Evolutionary conservation across 163 green algal species (phyloP), one percentile per base, ranked within the genome.

Genomic region (Chloromonas sp.): DNA sequence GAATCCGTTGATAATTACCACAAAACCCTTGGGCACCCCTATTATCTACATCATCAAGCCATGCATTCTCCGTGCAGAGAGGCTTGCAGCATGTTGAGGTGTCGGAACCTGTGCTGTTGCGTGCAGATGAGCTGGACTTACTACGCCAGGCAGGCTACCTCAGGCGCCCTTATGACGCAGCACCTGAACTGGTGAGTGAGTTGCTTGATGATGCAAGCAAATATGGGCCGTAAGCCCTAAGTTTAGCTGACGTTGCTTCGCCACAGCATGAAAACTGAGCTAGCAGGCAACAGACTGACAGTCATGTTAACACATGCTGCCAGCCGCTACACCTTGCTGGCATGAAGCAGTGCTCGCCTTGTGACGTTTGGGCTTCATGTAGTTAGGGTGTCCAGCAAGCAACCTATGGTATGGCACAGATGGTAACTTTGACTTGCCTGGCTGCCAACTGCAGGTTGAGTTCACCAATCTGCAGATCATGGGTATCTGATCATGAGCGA

Each of bases 101-200:
- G 36, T 36, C 36, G 36, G 36, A 36, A 36, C 36, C 36, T 36
- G 36, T 36, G 36, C 36, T 36, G 36, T 36, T 36, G 36, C 36
- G 13, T 79, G 71, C 71, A 79, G 71, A 79, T 36, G 71, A 79
- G 71, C 71, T 79, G 71, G 71, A 79, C 71, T 11, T 36, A 2
- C 71, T 79, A 14, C 71, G 71, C 13, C 11, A 36, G 2, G 58
- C 13, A 5, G 71, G 71, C 71, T 2, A 5, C 2, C 14, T 79
- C 13, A 14, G 71, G 5, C 71, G 71, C 5, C 71, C 71, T 3
- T 79, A 79, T 36, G 71, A 36, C 14, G 71, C 71, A 59, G 71
- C 71, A 58, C 71, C 71, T 58, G 71, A 79, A 14, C 71, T 79
- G 71, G 71, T 79, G 13, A 14, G 14, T 36, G 36, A 36, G 36